Conservation (phyloP, 73 alveolate genomes). For the Diophrys sp. region DNA sequence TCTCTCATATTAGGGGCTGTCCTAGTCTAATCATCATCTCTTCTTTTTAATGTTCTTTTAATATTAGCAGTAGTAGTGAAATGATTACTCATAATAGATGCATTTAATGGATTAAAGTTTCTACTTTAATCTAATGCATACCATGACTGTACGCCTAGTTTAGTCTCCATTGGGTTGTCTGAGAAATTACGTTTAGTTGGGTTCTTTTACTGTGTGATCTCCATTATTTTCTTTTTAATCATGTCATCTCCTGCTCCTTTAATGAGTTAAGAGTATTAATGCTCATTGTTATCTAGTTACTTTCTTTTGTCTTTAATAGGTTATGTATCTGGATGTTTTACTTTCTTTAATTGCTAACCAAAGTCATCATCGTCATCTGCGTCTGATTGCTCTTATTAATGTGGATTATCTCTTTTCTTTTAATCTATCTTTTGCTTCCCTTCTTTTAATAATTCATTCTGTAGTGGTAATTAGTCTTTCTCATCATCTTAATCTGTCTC, state of each 20-base stretch:
- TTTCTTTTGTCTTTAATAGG: background rate
- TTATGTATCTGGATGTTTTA: background rate
- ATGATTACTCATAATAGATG: too few relatives aligned
- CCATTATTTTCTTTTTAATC: background rate
- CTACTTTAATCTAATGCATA: background rate
- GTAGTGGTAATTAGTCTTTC: too few relatives aligned
- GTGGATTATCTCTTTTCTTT: too few relatives aligned
- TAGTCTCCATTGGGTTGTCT: background rate
- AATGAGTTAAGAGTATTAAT: too few relatives aligned
- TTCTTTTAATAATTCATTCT: too few relatives aligned
- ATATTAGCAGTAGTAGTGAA: too few relatives aligned
- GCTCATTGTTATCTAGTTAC: background rate
- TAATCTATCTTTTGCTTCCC: too few relatives aligned
- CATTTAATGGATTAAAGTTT: background rate
- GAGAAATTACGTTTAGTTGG: background rate
- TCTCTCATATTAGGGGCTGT: background rate
- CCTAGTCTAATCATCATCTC: too few relatives aligned
- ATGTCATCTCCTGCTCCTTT: background rate
- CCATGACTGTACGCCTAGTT: background rate
- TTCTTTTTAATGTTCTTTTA: background rate
- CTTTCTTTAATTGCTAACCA: background rate
- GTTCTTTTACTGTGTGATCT: background rate
- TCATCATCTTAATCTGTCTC: background rate
- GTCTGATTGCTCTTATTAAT: too few relatives aligned
- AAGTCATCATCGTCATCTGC: background rate